phyloP scores from a whole-genome alignment of 108 stramenopile species.

The Skeletonema potamos region DNA sequence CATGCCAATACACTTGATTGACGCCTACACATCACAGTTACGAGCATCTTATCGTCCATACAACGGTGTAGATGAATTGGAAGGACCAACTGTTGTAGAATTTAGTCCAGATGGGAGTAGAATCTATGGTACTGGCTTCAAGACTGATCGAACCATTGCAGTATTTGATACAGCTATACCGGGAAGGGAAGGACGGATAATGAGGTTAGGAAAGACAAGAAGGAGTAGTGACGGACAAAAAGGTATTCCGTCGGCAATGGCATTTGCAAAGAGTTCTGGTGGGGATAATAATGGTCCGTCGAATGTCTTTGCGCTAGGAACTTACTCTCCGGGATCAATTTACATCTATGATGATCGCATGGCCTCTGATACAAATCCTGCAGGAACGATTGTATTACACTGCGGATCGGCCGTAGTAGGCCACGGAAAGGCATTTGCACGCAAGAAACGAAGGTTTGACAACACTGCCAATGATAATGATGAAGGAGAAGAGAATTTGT shows the following conservation, averaged over 20 bases:
- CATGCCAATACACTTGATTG: conserved; percentile 74
- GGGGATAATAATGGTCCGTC: conserved; percentile 18
- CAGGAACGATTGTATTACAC: conserved; percentile 45
- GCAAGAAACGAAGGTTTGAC: conserved; percentile 53
- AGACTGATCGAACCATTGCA: conserved; percentile 68
- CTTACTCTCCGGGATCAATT: conserved; percentile 85
- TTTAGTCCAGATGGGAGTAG: conserved; percentile 65
- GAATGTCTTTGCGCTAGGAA: conserved; percentile 73
- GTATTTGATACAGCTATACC: conserved; percentile 74
- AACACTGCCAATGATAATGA: conserved; percentile 2
- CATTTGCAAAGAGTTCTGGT: conserved; percentile 29
- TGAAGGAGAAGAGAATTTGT: conserved; percentile 24
- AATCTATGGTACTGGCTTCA: conserved; percentile 71
- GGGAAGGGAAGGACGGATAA: conserved; percentile 54
- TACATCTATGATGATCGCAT: conserved; percentile 82
- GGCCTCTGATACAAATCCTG: conserved; percentile 16
- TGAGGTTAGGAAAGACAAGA: conserved; percentile 73
- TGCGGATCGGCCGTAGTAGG: conserved; percentile 69
- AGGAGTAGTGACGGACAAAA: conserved; percentile 83
- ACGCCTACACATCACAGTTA: conserved; percentile 75
- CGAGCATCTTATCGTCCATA: conserved; percentile 80
- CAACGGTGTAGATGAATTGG: conserved; percentile 80
- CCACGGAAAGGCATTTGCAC: conserved; percentile 55
- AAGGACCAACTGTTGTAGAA: conserved; percentile 65
- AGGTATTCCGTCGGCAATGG: conserved; percentile 71